These are phyloP conservation scores for Myrica gale DNA, from an alignment of 306 rosid genomes.

Conservation along the genomic window DNA sequence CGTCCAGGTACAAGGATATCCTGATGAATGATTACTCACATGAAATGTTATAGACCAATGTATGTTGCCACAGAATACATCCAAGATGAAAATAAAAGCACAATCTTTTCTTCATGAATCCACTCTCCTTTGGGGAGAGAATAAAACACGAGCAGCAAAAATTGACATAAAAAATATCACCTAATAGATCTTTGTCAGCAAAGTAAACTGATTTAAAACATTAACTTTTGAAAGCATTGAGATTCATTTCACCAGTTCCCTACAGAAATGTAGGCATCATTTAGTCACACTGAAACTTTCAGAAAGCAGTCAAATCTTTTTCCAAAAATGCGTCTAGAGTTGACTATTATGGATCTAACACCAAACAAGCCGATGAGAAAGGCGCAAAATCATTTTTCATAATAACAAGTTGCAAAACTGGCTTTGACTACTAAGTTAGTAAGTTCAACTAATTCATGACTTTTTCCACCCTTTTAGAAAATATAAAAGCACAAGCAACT, in stretches of 20 bases:
- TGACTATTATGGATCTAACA: not conserved
- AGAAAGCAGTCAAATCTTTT: not conserved
- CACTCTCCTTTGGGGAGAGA: not conserved
- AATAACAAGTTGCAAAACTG: not conserved
- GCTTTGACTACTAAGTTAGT: not conserved
- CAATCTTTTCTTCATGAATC: not conserved
- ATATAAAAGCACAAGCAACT: not conserved
- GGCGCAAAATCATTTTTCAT: not conserved
- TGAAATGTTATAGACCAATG: constrained; percentile 25
- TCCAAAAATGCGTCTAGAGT: not conserved
- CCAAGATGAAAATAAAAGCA: constrained; percentile 15
- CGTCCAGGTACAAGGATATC: constrained; percentile 43
- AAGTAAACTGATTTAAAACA: not conserved
- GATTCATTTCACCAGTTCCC: not conserved
- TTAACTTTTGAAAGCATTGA: not conserved
- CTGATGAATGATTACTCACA: constrained; percentile 44
- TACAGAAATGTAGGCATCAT: not conserved
- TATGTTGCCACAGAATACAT: constrained; percentile 16
- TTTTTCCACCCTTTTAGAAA: not conserved
- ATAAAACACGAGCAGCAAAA: not conserved
- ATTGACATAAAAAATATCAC: not conserved
- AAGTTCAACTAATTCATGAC: not conserved
- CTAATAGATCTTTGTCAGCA: not conserved
- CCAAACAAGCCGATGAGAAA: not conserved
- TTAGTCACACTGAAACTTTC: not conserved